Conservation (phyloP, 2,329 filamentous ascomycete species). For the Colletotrichum theobromicola region DNA sequence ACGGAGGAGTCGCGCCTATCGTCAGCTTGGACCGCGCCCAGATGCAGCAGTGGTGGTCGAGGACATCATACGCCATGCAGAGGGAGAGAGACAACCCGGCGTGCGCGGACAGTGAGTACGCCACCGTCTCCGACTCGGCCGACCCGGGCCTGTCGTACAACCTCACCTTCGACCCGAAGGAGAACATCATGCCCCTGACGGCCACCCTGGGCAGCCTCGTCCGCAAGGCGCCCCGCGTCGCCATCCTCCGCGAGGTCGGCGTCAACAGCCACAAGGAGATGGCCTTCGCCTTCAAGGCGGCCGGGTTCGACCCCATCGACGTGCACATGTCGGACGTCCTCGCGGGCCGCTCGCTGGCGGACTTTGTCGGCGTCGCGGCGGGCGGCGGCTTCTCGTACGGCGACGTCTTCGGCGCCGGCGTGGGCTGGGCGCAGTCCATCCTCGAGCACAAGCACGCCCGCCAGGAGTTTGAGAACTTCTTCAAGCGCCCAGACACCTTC, state of each 20-base stretch:
- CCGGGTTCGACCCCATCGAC: conserved; percentile 90
- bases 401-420: conserved; percentile 84
- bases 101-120: conserved; percentile 85
- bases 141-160: conserved; percentile 88
- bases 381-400: conserved; percentile 97
- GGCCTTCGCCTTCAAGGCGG: conserved; percentile 92
- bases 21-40: conserved; percentile 72
- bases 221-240: conserved; percentile 73
- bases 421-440: conserved; percentile 95
- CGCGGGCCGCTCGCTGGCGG: conserved; percentile 77
- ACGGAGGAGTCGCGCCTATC: conserved; percentile 68
- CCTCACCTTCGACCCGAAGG: conserved; percentile 79
- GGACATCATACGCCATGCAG: conserved; percentile 91
- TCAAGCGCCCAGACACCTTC: conserved; percentile 88
- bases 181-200: conserved; percentile 74
- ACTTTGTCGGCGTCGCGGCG: conserved; percentile 89
- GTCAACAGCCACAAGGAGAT: conserved; percentile 97
- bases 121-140: conserved; percentile 72
- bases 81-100: conserved; percentile 85
- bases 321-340: conserved; percentile 97
- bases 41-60: conserved; percentile 88
- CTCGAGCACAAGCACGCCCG: conserved; percentile 81
- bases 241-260: conserved; percentile 93
- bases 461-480: conserved; percentile 83
- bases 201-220: conserved; percentile 56